A percentile compares a stretch with the other conserved stretches of the same genome.
Conservation (phyloP, 164 flowering plant genomes). For the Umbilicus rupestris region DNA sequence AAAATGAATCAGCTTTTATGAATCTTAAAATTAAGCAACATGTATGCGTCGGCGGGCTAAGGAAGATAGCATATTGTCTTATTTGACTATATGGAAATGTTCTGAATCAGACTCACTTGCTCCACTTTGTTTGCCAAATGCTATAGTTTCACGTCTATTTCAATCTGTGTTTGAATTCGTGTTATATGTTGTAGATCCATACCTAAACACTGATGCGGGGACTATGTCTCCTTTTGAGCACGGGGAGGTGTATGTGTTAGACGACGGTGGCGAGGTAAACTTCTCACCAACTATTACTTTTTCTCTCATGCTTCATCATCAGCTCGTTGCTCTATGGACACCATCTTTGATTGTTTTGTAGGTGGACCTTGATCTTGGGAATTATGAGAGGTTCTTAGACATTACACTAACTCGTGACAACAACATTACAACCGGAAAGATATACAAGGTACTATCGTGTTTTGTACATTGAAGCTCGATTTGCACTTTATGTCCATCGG, state of each 20-base stretch:
- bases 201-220: slow-evolving; percentile 91
- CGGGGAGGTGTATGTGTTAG: slow-evolving; percentile 90
- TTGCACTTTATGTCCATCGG: too few species aligned
- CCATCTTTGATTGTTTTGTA: slow-evolving; percentile 17
- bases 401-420: slow-evolving; percentile 75
- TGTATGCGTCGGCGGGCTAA: background rate
- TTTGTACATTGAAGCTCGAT: background rate
- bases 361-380: slow-evolving; percentile 99
- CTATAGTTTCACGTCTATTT: background rate
- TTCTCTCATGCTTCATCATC: background rate
- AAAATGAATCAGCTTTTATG: slow-evolving; percentile 1
- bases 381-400: slow-evolving; percentile 88
- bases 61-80: background rate
- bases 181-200: slow-evolving; percentile 59
- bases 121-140: background rate
- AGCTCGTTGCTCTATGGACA: background rate
- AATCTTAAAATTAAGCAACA: background rate
- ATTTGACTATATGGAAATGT: background rate
- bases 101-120: background rate
- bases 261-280: slow-evolving; percentile 95
- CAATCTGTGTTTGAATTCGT: background rate
- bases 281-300: background rate
- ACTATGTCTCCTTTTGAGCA: slow-evolving; percentile 99
- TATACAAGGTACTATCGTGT: slow-evolving; percentile 48
- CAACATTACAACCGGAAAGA: slow-evolving; percentile 94